phyloP scores from a whole-genome alignment of 2,329 filamentous ascomycete species.

The Penicillium sp. region DNA sequence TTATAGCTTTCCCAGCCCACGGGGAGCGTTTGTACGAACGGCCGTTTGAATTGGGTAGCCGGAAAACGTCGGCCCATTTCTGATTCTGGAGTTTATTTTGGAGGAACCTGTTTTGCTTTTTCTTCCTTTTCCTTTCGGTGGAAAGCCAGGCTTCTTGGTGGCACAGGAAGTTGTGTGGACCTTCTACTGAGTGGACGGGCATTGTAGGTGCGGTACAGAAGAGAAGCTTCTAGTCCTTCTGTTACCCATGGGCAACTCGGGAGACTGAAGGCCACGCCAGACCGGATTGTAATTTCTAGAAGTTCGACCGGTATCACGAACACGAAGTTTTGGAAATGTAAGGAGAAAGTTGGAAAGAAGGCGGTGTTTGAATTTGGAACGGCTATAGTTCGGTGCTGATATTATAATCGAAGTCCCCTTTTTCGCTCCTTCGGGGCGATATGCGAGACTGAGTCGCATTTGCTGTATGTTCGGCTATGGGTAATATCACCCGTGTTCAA shows the following conservation, averaged over 20 bases:
- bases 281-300: constrained; percentile 22
- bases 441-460: constrained; percentile 8
- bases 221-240: constrained; percentile 20
- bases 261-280: constrained; percentile 6
- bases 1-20: neutral
- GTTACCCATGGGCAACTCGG: constrained; percentile 13
- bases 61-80: constrained; percentile 16
- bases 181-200: constrained; percentile 8
- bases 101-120: neutral
- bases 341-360: constrained; percentile 1
- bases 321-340: constrained; percentile 1
- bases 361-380: neutral
- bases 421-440: neutral
- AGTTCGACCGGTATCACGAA: constrained; percentile 10
- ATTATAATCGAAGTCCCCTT: neutral
- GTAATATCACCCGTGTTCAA: constrained; percentile 7
- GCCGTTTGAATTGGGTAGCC: constrained; percentile 17
- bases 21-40: constrained; percentile 15
- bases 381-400: neutral
- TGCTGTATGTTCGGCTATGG: neutral
- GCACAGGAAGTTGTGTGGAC: constrained; percentile 5
- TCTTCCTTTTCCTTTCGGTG: neutral
- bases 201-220: neutral
- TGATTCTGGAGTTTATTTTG: constrained; percentile 1
- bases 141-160: neutral